Conservation (phyloP, 2,329 filamentous ascomycete species). For the Arthrobotrys megalospora region DNA sequence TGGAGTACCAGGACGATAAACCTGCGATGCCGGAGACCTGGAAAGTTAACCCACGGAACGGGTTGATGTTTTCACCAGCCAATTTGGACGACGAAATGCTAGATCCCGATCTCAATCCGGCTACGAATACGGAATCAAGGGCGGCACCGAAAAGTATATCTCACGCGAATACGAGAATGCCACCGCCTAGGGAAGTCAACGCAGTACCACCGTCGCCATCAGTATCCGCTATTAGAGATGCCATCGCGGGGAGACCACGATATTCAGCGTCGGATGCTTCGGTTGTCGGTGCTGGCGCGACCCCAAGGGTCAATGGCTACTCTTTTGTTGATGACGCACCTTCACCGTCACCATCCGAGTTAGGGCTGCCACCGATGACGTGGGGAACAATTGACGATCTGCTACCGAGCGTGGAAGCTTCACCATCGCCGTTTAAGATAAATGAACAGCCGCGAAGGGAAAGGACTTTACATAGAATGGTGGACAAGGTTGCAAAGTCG, state of each 20-base stretch:
- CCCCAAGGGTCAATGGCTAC: constrained; percentile 92
- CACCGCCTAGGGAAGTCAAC: constrained; percentile 69
- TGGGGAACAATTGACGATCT: constrained; percentile 64
- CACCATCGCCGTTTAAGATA: constrained; percentile 85
- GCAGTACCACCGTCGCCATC: constrained; percentile 81
- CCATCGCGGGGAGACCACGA: constrained; percentile 81
- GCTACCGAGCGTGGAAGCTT: constrained; percentile 69
- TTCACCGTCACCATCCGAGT: constrained; percentile 74
- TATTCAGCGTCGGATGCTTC: constrained; percentile 76
- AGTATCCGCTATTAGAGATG: constrained; percentile 85
- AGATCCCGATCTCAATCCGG: constrained; percentile 75
- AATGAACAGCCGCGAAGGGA: constrained; percentile 82
- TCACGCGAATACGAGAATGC: constrained; percentile 87
- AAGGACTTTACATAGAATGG: constrained; percentile 85
- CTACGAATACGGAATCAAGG: constrained; percentile 78
- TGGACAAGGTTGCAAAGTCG: constrained; percentile 82
- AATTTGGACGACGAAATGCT: constrained; percentile 74
- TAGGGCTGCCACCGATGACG: constrained; percentile 71
- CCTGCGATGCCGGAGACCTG: constrained; percentile 84
- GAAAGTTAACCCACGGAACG: constrained; percentile 82
- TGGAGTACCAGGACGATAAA: constrained; percentile 78
- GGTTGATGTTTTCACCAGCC: constrained; percentile 86
- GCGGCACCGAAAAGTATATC: constrained; percentile 83
- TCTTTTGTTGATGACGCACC: constrained; percentile 88
- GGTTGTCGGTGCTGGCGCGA: constrained; percentile 78